Evolutionary conservation across 805 yeast species (phyloP).

Genomic region (Metschnikowia henanensis): DNA sequence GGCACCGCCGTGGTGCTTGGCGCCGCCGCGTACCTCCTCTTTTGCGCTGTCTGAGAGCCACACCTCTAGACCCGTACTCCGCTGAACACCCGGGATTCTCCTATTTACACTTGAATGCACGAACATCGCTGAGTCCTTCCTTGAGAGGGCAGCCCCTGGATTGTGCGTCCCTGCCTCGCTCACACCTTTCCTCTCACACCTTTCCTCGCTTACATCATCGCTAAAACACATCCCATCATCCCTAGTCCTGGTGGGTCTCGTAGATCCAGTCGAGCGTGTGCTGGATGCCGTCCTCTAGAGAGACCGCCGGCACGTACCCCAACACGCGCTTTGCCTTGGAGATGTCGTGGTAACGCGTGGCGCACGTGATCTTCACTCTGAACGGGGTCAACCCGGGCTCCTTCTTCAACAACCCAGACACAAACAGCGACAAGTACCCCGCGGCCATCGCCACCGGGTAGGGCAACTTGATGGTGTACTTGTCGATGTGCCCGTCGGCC

Average conservation of each 20-base stretch:
- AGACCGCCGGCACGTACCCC: slow-evolving; percentile 81
- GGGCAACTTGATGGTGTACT: slow-evolving; percentile 62
- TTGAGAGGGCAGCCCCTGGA: too few relatives aligned
- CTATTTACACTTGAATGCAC: too few relatives aligned
- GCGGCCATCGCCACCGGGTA: slow-evolving; percentile 76
- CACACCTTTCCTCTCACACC: too few relatives aligned
- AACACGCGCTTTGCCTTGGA: slow-evolving; percentile 76
- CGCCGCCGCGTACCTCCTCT: slow-evolving; percentile 6
- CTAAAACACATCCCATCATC: too few relatives aligned
- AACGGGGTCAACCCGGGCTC: slow-evolving; percentile 96
- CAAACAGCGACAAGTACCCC: slow-evolving; percentile 79
- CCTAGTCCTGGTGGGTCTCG: slow-evolving; percentile 42
- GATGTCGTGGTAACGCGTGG: slow-evolving; percentile 90
- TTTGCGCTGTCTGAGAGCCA: too few relatives aligned
- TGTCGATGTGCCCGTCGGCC: slow-evolving; percentile 85
- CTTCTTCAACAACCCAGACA: slow-evolving; percentile 68
- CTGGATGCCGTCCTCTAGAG: slow-evolving; percentile 74
- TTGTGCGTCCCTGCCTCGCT: too few relatives aligned
- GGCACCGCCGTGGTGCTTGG: slow-evolving; percentile 5
- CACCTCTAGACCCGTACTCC: too few relatives aligned
- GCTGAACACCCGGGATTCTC: too few relatives aligned
- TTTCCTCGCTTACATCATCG: too few relatives aligned
- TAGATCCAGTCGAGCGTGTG: slow-evolving; percentile 88
- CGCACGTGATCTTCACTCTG: slow-evolving; percentile 90
- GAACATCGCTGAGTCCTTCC: too few relatives aligned